phyloP scores from a whole-genome alignment of 1,139 yeast species.

The Blastobotrys elegans region DNA sequence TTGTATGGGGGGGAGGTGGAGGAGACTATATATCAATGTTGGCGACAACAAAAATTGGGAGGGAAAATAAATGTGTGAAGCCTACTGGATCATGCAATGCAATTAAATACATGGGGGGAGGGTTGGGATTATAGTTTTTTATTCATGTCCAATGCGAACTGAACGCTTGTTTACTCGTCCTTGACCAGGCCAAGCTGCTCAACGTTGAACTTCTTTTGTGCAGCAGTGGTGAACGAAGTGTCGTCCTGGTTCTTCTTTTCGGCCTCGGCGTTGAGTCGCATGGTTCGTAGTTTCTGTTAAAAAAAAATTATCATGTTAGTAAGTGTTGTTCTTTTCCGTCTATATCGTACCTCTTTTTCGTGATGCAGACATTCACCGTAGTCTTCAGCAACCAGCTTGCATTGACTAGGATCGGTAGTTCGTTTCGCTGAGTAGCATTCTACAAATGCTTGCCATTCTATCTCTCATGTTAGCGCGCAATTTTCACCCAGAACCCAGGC shows the following conservation, averaged over 20 bases:
- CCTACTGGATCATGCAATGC: too few species aligned
- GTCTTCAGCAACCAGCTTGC: slow-evolving; percentile 42
- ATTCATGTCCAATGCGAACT: not conserved
- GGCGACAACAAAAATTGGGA: too few species aligned
- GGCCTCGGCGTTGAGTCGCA: slow-evolving; percentile 25
- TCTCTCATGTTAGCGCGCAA: not conserved
- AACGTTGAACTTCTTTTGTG: slow-evolving; percentile 21
- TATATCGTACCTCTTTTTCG: slow-evolving; percentile 35
- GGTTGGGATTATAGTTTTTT: not conserved
- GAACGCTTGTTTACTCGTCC: slow-evolving; percentile 6
- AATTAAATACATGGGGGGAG: not conserved
- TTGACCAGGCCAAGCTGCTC: slow-evolving; percentile 24
- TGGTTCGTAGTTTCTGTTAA: slow-evolving; percentile 25
- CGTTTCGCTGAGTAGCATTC: slow-evolving; percentile 42
- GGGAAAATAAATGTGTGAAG: too few species aligned
- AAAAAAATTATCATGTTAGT: slow-evolving; percentile 12
- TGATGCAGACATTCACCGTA: slow-evolving; percentile 48
- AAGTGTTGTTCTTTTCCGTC: not conserved
- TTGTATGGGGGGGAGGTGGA: too few species aligned
- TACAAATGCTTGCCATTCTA: slow-evolving; percentile 43
- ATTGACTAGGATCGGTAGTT: slow-evolving; percentile 36
- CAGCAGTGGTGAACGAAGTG: slow-evolving; percentile 18
- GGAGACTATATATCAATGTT: too few species aligned
- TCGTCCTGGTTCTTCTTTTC: slow-evolving; percentile 23
- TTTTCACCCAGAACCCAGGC: too few species aligned